These are phyloP conservation scores for Alternaria conjuncta DNA, from an alignment of 2,329 filamentous ascomycete species.

Conservation along the genomic window DNA sequence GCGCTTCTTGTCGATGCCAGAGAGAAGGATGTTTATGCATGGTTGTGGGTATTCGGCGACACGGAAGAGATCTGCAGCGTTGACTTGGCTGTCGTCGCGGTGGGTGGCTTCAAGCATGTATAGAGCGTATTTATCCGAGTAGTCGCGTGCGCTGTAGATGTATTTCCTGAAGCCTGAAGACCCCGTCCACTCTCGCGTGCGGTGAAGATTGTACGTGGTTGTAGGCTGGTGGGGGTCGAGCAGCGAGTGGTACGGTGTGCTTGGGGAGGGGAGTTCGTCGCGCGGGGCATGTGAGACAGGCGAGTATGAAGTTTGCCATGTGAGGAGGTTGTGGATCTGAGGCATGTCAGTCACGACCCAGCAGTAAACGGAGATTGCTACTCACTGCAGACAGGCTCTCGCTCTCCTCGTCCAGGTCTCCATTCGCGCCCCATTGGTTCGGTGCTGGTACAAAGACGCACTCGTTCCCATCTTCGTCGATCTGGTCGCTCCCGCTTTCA, in stretches of 20 bases:
- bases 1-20: slow-evolving; percentile 43
- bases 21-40: slow-evolving; percentile 44
- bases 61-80: slow-evolving; percentile 44
- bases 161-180: slow-evolving; percentile 44
- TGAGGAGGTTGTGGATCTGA: slow-evolving; percentile 46
- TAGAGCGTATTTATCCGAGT: slow-evolving; percentile 45
- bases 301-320: slow-evolving; percentile 45
- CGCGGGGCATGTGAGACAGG: slow-evolving; percentile 41
- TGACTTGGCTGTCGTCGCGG: slow-evolving; percentile 42
- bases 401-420: slow-evolving; percentile 47
- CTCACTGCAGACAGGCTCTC: slow-evolving; percentile 45
- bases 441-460: slow-evolving; percentile 47
- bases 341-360: slow-evolving; percentile 7
- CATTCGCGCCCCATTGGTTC: slow-evolving; percentile 48
- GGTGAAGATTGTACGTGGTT: slow-evolving; percentile 46
- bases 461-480: slow-evolving; percentile 46
- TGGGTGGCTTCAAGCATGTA: slow-evolving; percentile 46
- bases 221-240: slow-evolving; percentile 42
- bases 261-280: slow-evolving; percentile 41
- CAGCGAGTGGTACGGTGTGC: slow-evolving; percentile 44
- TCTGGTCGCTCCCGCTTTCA: slow-evolving; percentile 45
- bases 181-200: slow-evolving; percentile 47
- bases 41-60: slow-evolving; percentile 43
- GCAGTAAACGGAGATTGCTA: neutral
- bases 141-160: slow-evolving; percentile 46